These are phyloP conservation scores for Musa balbisiana DNA, from an alignment of 202 grass and related monocot species.

Conservation along the genomic window DNA sequence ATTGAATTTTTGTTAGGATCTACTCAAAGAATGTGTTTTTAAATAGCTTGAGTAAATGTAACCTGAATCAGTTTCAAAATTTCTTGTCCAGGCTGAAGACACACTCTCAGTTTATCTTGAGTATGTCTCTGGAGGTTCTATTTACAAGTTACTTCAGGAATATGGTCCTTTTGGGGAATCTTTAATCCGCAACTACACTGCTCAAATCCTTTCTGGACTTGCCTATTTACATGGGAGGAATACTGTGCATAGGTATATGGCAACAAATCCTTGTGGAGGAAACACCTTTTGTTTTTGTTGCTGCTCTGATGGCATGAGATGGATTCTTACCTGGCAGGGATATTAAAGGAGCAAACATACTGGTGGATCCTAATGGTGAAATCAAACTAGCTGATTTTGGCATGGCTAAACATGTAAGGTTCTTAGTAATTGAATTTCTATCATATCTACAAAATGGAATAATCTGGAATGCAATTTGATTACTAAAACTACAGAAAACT, in stretches of 20 bases:
- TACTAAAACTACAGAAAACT: too few relatives aligned
- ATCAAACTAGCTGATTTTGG: constrained; percentile 98
- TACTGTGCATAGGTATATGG: constrained; percentile 51
- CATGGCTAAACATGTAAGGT: constrained; percentile 93
- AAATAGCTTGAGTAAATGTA: background rate
- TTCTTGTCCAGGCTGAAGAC: constrained; percentile 50
- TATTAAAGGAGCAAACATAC: constrained; percentile 97
- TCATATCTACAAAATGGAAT: background rate
- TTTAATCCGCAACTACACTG: constrained; percentile 53
- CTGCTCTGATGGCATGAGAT: background rate
- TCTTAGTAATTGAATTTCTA: background rate
- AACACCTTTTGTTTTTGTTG: background rate
- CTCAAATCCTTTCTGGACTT: constrained; percentile 82
- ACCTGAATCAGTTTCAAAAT: background rate
- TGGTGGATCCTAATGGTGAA: constrained; percentile 87
- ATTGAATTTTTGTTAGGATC: too few relatives aligned
- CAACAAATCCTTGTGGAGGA: constrained; percentile 10
- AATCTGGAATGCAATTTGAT: background rate
- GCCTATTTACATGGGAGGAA: constrained; percentile 73
- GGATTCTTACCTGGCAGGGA: constrained; percentile 40
- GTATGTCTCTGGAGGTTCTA: constrained; percentile 86
- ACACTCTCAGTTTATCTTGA: constrained; percentile 88
- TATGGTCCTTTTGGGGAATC: constrained; percentile 79
- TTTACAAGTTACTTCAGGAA: constrained; percentile 83
- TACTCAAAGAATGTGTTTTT: background rate